These are phyloP conservation scores for Kewa caespitosa DNA, from an alignment of 179 eudicot species.

Conservation along the genomic window DNA sequence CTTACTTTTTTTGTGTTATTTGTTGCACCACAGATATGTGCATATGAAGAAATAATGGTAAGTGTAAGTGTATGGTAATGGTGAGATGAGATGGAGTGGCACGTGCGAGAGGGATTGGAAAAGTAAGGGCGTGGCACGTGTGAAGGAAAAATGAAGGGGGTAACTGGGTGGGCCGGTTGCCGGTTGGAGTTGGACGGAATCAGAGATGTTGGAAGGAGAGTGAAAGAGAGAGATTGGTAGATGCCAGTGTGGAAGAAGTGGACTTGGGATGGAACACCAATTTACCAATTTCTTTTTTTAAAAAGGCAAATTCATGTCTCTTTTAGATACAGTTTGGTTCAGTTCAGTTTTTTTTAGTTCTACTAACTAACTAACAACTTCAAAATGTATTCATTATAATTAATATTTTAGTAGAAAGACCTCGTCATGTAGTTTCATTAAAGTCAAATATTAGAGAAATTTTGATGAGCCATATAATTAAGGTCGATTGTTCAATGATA, in stretches of 20 bases:
- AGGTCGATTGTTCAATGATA: no score
- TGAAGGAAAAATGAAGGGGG: constrained; percentile 13
- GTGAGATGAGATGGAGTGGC: constrained; percentile 42
- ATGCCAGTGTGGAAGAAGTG: constrained; percentile 42
- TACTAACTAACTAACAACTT: no score
- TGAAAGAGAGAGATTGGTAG: constrained; percentile 26
- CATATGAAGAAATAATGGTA: not conserved
- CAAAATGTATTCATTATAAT: no score
- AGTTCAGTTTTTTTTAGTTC: no score
- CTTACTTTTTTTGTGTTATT: constrained; percentile 55
- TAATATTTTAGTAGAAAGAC: no score
- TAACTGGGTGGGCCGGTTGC: constrained; percentile 31
- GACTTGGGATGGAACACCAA: no score
- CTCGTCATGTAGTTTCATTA: no score
- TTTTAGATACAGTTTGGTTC: no score
- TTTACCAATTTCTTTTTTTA: no score
- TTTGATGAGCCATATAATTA: no score
- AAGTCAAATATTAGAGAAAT: no score
- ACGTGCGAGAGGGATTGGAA: constrained; percentile 34
- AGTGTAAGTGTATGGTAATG: constrained; percentile 33
- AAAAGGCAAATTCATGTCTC: no score
- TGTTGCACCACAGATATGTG: constrained; percentile 59
- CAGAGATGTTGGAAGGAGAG: constrained; percentile 40
- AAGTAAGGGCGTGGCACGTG: constrained; percentile 38
- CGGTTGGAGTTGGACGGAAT: constrained; percentile 37